Base-by-base conservation (phyloP, 371 early-diverging fungal species). In the Actinomortierella ambigua region DNA sequence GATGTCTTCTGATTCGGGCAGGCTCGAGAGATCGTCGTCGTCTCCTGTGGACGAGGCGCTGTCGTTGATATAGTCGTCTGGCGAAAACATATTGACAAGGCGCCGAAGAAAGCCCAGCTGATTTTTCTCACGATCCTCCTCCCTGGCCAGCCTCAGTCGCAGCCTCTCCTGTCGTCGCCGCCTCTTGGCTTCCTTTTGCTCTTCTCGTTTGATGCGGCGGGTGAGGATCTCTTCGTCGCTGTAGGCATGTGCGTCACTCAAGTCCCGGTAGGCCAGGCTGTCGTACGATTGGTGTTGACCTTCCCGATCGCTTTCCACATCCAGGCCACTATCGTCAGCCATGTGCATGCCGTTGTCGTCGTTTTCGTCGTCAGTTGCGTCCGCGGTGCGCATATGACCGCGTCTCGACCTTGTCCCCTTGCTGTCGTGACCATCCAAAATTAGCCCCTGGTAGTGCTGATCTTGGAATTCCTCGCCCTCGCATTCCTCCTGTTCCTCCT, bases 81-180 rank as follows among this genome's bases (percentile, higher is more conserved):
- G 22, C 20, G 40, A 41, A 14, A 54, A 54, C 11, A 23, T 23
- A 11, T 3, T 54, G 20, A 66, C 55, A 29, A 61, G 29, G 6
- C 65, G 58, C 34, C 65, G 61, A 20, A 71, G 62, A 27, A 71
- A 71, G 11, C 66, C 63, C 1, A 71, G 34, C 22, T 71, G 73
- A 22, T 58, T 61, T 44, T 56, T 53, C 26, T 63, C 64, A 7
- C 65, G 59, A 24, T 60, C 47, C 49, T 48, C 24, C 28, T 69
- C 69, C 17, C 47, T 50, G 34, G 44, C 6, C 42, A 57, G 57
- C 52, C 43, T 34, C 4, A 28, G 54, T 2, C 24, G 18, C 29
- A 22, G 48, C 23, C 44, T 57, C 15, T 60, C 57, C 2, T 52
- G 52, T 24, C 8, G 8, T 22, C 48, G 20, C 48, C 24, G 2